Evolutionary conservation across 495 filamentous ascomycete genomes (phyloP), one percentile per base, ranked within the genome.

Genomic region (Hyphodiscus hymeniophilus): DNA sequence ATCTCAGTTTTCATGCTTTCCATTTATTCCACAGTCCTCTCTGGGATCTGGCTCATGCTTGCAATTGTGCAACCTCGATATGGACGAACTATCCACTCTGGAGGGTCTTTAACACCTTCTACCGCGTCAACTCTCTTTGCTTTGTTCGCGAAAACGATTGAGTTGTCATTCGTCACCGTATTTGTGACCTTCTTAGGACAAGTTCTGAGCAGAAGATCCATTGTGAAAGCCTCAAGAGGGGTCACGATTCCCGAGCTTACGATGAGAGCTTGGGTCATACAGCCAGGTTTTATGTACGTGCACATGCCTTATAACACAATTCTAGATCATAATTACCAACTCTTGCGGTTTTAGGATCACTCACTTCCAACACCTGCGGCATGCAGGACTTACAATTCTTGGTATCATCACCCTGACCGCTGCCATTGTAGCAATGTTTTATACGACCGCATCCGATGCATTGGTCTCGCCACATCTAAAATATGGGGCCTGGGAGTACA

Each of bases 111-210:
- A 16, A 64, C 63, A 0, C 71, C 76, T 0, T 69, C 74, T 0
- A 80, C 74, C 0, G 83, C 83, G 0, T 77, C 72, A 26, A 48
- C 84, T 7, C 56, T 89, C 1, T 81, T 72, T 42, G 71, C 81
- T 0, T 59, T 84, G 36, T 68, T 86, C 45, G 82, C 84, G 1
- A 89, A 87, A 63, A 78, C 76, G 0, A 84, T 89, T 42, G 85
- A 90, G 62, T 57, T 86, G 52, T 75, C 80, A 0, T 90, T 87
- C 57, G 83, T 88, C 15, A 86, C 85, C 0, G 81, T 87, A 1
- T 84, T 85, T 50, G 82, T 90, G 2, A 74, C 81, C 0, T 82
- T 84, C 35, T 56, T 89, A 3, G 85, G 85, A 0, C 85, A 90
- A 66, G 73, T 81, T 2, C 62, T 90, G 8, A 83, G 76, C 33